Base-by-base conservation (phyloP, 2,329 filamentous ascomycete species). In the Sporothrix dimorphospora region DNA sequence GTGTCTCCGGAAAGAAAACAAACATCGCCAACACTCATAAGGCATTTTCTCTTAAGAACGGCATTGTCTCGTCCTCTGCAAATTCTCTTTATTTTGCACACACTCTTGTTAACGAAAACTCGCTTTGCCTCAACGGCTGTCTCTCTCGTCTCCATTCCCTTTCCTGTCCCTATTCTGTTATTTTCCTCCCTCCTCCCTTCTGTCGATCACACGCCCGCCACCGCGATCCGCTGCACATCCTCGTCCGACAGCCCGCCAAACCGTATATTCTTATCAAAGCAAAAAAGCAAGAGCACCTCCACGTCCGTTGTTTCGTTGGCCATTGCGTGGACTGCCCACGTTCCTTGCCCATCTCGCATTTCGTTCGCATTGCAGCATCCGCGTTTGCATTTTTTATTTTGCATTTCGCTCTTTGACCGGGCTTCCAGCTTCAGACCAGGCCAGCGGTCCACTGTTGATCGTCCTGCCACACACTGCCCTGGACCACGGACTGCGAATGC, bases 171-270 rank as follows among this genome's bases (percentile, higher is more conserved):
- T 21, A 7, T 16, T 49, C 42, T 49, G 27, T 53, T 30, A 30
- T 38, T 70, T 40, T 63, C 34, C 63, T n/a, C 27, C 40, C 59
- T 59, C 57, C 42, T 67, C 57, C 47, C 59, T 59, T 70, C n/a
- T 61, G 69, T 69, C 72, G 72, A 73, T 71, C 72, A 73, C 38
- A 71, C 69, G n/a, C 63, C 59, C 24, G 51, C 66, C 34, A 40
- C 59, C 67, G 49, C 59, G 55, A 61, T 63, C 66, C 27, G 38
- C 59, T 47, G 61, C 51, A 38, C 51, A 70, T 70, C 69, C 57
- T 55, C 45, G 57, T 65, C 57, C 34, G 42, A 40, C 42, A 49
- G 61, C 42, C 55, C n/a, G 34, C 42, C 30, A 49, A 53, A 38
- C n/a, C 24, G 40, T 63, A 55, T 49, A 61, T 63, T 70, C n/a